Base-by-base conservation (phyloP, 1,284 basidiomycete genomes). In the Ustilago nuda region DNA sequence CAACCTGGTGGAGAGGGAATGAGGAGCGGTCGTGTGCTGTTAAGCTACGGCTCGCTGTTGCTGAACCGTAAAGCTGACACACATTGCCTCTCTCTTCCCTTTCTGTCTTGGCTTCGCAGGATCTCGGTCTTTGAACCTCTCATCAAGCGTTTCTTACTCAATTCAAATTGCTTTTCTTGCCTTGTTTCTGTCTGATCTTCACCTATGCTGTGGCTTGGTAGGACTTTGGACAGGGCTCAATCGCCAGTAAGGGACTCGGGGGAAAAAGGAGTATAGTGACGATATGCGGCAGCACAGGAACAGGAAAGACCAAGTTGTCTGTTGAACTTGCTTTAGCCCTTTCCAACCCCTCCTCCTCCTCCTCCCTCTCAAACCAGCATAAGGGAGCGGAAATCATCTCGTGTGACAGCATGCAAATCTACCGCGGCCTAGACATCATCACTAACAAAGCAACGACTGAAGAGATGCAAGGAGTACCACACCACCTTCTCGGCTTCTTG, bases 341-440 rank as follows among this genome's bases (percentile, higher is more conserved):
- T 19, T n/a, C 57, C 4, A 15, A 6, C 52, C 1, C 39, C 0
- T 43, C 45, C 1, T 66, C 57, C 1, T 66, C 57, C 4, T 19
- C 9, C 52, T 2, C 39, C 0, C 43, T 50, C 1, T 66, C 48
- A n/a, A 70, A 64, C 3, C n/a, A 43, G 8, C 65, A 62, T n/a
- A 37, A 13, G 8, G 52, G 53, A 0, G 86, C 78, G 0, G 85
- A 91, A 81, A 89, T 98, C 76, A 92, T 99, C 84, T 98, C 97
- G 80, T 93, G 95, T 9, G 97, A 99, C 87, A 92, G 96, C 11
- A 99, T 99, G 95, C 97, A 99, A 87, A 92, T 95, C 15, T 99
- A 99, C 86, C 88, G 89, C n/a, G 95, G 96, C 0, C 89, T 99
- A 81, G 93, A 98, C 85, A 88, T 97, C 60, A 92, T 98, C 81